A percentile compares a stretch with the other conserved stretches of the same genome.
These are phyloP conservation scores for Penicillium parvum DNA, from an alignment of 495 filamentous ascomycete genomes.

Conservation along the genomic window DNA sequence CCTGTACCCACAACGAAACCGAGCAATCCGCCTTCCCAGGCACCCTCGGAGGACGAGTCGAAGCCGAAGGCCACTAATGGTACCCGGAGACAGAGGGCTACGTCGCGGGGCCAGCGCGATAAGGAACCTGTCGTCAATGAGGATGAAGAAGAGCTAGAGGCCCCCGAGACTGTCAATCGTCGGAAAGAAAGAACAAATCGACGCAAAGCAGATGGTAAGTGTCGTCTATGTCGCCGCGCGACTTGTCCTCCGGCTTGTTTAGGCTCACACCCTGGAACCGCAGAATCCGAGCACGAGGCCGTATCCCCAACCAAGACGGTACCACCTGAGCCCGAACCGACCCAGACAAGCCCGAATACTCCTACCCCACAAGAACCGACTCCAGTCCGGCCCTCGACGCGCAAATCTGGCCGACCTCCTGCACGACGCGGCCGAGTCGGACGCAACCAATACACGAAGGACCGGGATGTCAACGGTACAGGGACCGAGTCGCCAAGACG, in stretches of 20 bases:
- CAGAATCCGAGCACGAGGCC: slow-evolving; percentile 37
- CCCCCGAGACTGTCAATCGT: slow-evolving; percentile 65
- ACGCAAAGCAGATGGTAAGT: slow-evolving; percentile 70
- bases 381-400: slow-evolving; percentile 45
- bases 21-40: slow-evolving; percentile 43
- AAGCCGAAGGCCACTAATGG: slow-evolving; percentile 47
- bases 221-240: too few relatives aligned
- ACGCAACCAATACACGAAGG: slow-evolving; percentile 82
- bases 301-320: slow-evolving; percentile 38
- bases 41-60: slow-evolving; percentile 68
- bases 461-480: slow-evolving; percentile 58
- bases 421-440: slow-evolving; percentile 64
- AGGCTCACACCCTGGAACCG: slow-evolving; percentile 4
- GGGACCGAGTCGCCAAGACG: slow-evolving; percentile 58
- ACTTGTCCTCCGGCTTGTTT: too few relatives aligned
- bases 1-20: slow-evolving; percentile 52
- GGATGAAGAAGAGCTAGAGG: slow-evolving; percentile 60
- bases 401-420: slow-evolving; percentile 65
- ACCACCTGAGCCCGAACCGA: slow-evolving; percentile 36
- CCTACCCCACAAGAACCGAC: slow-evolving; percentile 46
- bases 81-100: slow-evolving; percentile 60
- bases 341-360: slow-evolving; percentile 50
- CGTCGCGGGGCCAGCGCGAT: slow-evolving; percentile 63
- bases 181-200: slow-evolving; percentile 71
- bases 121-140: slow-evolving; percentile 62